These are phyloP conservation scores for Salmacisia buchloeana DNA, from an alignment of 1,284 basidiomycete genomes.

Conservation along the genomic window DNA sequence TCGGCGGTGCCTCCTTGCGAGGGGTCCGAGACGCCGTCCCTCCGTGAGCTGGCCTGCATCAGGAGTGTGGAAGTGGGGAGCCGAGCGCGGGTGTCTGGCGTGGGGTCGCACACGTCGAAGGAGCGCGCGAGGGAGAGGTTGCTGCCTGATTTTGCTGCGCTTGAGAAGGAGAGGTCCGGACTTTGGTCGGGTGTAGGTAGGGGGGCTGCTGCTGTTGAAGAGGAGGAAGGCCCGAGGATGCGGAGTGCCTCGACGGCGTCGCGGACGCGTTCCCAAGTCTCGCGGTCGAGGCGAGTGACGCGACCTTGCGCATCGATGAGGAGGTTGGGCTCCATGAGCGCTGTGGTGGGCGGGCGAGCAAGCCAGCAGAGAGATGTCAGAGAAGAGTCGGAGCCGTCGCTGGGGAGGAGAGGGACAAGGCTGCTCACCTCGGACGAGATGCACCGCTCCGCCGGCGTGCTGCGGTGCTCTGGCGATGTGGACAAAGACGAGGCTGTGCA, in stretches of 20 bases:
- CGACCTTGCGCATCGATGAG: slow-evolving; percentile 15
- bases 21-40: too few relatives aligned
- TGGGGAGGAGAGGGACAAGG: slow-evolving; percentile 9
- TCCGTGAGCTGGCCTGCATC: slow-evolving; percentile 19
- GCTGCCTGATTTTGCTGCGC: not conserved
- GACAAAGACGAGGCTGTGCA: slow-evolving; percentile 28
- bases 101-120: slow-evolving; percentile 20
- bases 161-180: not conserved
- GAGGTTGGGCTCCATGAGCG: slow-evolving; percentile 32
- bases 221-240: slow-evolving; percentile 21
- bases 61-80: slow-evolving; percentile 13
- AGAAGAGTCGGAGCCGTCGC: too few relatives aligned
- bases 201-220: not conserved
- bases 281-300: slow-evolving; percentile 21
- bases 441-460: too few relatives aligned
- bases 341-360: too few relatives aligned
- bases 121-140: slow-evolving; percentile 20
- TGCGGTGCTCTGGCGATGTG: too few relatives aligned
- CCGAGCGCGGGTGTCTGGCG: not conserved
- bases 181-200: not conserved
- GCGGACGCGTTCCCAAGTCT: slow-evolving; percentile 23
- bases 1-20: too few relatives aligned
- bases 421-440: not conserved
- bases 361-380: too few relatives aligned
- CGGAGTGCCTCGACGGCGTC: slow-evolving; percentile 27